These are phyloP conservation scores for Xylogone sp. DNA, from an alignment of 2,329 filamentous ascomycete species.

Conservation along the genomic window DNA sequence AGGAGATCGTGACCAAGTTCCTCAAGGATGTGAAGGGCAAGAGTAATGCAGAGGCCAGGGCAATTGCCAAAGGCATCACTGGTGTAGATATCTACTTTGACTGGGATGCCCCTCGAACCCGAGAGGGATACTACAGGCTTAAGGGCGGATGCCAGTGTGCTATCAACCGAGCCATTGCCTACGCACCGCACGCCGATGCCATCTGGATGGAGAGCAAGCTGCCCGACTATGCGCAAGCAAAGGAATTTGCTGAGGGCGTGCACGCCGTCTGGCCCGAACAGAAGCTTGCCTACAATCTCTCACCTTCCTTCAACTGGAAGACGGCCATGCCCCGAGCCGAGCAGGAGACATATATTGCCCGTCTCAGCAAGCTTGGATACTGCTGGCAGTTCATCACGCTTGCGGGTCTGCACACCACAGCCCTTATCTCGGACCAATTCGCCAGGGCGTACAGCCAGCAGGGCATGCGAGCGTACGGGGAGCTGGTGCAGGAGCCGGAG, in stretches of 20 bases:
- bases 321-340: constrained; percentile 86
- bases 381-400: constrained; percentile 99
- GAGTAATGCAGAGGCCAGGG: constrained; percentile 77
- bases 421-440: constrained; percentile 87
- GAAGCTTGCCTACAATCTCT: constrained; percentile 98
- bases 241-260: constrained; percentile 47
- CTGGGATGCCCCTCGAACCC: constrained; percentile 90
- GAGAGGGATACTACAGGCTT: constrained; percentile 94
- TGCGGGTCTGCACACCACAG: constrained; percentile 91
- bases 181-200: constrained; percentile 88
- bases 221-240: constrained; percentile 65
- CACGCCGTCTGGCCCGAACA: constrained; percentile 83
- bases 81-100: constrained; percentile 86
- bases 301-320: constrained; percentile 99
- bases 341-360: constrained; percentile 95
- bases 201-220: constrained; percentile 99
- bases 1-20: constrained; percentile 64
- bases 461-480: constrained; percentile 95
- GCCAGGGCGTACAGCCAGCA: constrained; percentile 73
- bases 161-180: constrained; percentile 85
- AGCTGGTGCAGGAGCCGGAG: constrained; percentile 96
- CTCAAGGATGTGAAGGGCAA: constrained; percentile 69
- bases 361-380: constrained; percentile 84
- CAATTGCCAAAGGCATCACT: constrained; percentile 71
- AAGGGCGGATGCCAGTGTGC: constrained; percentile 89